Evolutionary conservation across 768 basidiomycete genomes (phyloP), one percentile per base, ranked within the genome.

Genomic region (Podaxis rugospora): DNA sequence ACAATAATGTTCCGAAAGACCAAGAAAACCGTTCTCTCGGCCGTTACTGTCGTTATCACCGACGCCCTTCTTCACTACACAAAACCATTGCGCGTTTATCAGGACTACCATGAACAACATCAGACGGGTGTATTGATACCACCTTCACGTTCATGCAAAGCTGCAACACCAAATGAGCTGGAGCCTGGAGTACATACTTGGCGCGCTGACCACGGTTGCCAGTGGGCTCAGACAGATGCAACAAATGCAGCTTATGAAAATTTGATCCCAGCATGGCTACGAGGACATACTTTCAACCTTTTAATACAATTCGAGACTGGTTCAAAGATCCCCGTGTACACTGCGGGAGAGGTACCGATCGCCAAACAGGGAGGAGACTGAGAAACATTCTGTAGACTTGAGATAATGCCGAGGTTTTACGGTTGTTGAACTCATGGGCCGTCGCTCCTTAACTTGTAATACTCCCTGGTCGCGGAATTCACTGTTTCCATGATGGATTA

Each of bases 181-280:
- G 54, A 59, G 7, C 40, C 53, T 61, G 23, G 54, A 59, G 5
- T 46, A 66, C 0, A 49, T 67, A 42, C 70, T 66, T 50, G 62
- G 61, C n/a, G 58, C 46, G 10, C 27, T 71, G 9, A 61, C 67
- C 46, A 61, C 61, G 3, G 65, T 66, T 13, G 68, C 68, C 60
- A 42, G 21, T 7, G 62, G 42, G 14, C 59, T 73, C n/a, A 68
- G 65, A 35, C 28, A 51, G 13, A 51, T 62, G 37, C 70, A 72
- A 46, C 52, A 63, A 13, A 55, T 57, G 9, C 68, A 71, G 47
- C 59, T 74, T 39, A 57, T 40, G 39, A 62, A 64, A 4, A 61
- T 21, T 23, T 47, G 4, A 21, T 13, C 11, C 23, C 25, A 50
- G n/a, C n/a, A n/a, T 21, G 39, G 39, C 39, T 5, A 5, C 39